Percentiles rank a stretch among this genome's conserved stretches.
phyloP scores from a whole-genome alignment of 305 asterid species.

The Fraxinus latifolia region DNA sequence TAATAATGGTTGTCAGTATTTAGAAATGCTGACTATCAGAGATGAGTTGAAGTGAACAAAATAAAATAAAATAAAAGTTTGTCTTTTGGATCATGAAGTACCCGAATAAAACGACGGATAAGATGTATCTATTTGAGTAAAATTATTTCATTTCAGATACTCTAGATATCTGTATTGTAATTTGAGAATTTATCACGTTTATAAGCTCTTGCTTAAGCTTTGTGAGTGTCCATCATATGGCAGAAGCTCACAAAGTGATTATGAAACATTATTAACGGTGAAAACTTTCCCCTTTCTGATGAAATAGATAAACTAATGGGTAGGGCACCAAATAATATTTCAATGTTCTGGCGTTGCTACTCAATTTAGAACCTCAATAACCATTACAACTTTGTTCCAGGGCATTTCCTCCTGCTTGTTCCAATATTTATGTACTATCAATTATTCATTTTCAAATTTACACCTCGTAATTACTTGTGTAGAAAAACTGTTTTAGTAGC shows the following conservation, averaged over 20 bases:
- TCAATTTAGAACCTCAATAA: constrained; percentile 4
- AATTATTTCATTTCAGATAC: not conserved
- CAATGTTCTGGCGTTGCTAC: constrained; percentile 2
- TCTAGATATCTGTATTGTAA: not conserved
- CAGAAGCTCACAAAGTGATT: not conserved
- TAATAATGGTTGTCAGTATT: not conserved
- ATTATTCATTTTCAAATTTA: not conserved
- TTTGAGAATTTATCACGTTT: constrained; percentile 18
- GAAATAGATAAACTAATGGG: constrained; percentile 3
- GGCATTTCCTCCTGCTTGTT: not conserved
- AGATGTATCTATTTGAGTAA: not conserved
- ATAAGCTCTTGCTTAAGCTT: constrained; percentile 14
- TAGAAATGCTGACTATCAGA: not conserved
- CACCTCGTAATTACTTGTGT: constrained; percentile 1
- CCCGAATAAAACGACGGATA: not conserved
- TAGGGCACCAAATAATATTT: not conserved
- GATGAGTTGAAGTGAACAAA: not conserved
- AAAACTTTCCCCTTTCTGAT: not conserved
- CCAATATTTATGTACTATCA: not conserved
- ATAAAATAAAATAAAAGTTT: not conserved
- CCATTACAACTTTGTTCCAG: constrained; percentile 1
- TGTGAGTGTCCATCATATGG: not conserved
- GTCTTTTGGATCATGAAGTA: not conserved
- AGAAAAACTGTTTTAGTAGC: not conserved
- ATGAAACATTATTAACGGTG: not conserved